Evolutionary conservation across 495 filamentous ascomycete species (phyloP), one percentile per base, ranked within the genome.

Genomic region (Penicillium ucsense): DNA sequence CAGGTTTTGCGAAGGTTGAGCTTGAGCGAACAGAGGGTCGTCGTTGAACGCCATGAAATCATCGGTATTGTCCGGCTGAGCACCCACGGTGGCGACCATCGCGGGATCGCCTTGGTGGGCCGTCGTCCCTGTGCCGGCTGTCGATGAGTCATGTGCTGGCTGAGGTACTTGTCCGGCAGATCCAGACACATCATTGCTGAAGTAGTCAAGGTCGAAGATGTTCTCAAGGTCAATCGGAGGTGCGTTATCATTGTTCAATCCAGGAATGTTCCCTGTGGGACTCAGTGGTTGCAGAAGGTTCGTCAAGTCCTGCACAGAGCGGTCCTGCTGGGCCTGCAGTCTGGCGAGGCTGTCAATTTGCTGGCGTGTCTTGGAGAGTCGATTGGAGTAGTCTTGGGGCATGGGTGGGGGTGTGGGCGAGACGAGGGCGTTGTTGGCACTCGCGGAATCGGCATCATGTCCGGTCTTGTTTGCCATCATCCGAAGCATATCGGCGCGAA

Each of bases 191-290:
- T 70, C 38, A 54, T 73, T 70, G 35, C 69, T 72, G 53, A 76
- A 75, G 52, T 84, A 88, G 29, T 82, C 81, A 32, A 71, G 68
- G 54, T 85, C 81, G 51, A 88, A 77, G 53, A 81, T 85, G 51
- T 84, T 75, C 57, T 86, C 85, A 2, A 87, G 69, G 52, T 88
- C 84, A 38, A 85, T 62, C 3, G 66, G 64, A 38, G 63, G 65
- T 35, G 61, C 62, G 29, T 63, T 61, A 47, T 70, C 72, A 9
- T 63, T 53, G 31, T 72, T 71, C 3, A 94, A 61, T 7, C 87
- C 88, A 1, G 88, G 88, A 43, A 95, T 92, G 11, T 74, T 73
- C 8, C 88, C 88, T 4, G 77, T 85, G 0, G 88, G 89, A 56
- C 82, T 87, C 31, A 94, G 70, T 2, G 89, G 88, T 31, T 84